Percentiles rank a stretch among this genome's conserved stretches.
Evolutionary conservation across 345 rosid genomes (phyloP).

Genomic region (Pistacia atlantica): DNA sequence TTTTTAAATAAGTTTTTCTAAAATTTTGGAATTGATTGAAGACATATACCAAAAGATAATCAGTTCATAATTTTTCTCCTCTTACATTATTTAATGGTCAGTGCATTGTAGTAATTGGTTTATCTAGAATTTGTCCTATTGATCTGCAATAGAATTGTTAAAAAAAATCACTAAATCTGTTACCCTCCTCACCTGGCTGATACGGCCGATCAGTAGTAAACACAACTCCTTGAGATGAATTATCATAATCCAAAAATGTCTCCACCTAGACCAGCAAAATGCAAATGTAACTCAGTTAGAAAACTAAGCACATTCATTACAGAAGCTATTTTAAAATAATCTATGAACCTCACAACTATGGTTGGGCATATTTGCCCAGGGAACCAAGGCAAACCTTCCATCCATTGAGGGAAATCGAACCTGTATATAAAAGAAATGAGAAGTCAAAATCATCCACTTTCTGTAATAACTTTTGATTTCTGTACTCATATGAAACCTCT

Average conservation of each 20-base stretch:
- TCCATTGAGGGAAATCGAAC: conserved; percentile 94
- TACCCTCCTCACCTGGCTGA: conserved; percentile 99
- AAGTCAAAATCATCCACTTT: no score
- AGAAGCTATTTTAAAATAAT: background rate
- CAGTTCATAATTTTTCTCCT: background rate
- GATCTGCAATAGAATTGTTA: background rate
- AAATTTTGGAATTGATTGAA: background rate
- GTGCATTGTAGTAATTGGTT: background rate
- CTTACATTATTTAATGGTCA: background rate
- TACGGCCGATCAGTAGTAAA: conserved; percentile 76
- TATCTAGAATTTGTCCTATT: background rate
- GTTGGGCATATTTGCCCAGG: conserved; percentile 99
- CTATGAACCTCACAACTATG: conserved; percentile 84
- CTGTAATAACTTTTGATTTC: no score
- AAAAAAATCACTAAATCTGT: conserved; percentile 10
- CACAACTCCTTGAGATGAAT: conserved; percentile 53
- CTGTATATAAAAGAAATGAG: conserved; percentile 26
- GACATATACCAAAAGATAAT: background rate
- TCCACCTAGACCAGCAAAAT: conserved; percentile 59
- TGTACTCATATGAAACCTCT: no score
- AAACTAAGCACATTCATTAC: conserved; percentile 8
- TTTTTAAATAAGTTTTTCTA: background rate
- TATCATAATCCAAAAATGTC: conserved; percentile 66
- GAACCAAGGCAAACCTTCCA: conserved; percentile 91
- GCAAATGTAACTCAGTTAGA: conserved; percentile 18